Base-by-base conservation (phyloP, 163 green algal species). In the Dunaliella salina region DNA sequence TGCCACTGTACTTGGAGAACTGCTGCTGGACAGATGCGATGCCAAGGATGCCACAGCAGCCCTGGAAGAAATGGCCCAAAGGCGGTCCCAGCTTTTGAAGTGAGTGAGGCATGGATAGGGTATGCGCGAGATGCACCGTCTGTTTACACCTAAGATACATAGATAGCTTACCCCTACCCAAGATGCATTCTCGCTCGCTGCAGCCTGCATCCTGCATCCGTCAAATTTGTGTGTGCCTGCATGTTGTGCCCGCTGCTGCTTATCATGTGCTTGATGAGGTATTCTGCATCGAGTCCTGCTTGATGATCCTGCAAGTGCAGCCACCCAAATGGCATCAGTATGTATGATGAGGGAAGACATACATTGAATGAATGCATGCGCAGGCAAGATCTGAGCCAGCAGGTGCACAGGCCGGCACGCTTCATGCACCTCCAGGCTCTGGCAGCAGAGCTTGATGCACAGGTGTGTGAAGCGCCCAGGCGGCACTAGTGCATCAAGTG, bases 401-500 rank as follows among this genome's bases (percentile, higher is more conserved):
- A 93, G 88, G 88, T 95, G 86, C 88, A 95, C 83, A 85, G 92
- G 22, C 90, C 93, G 12, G 89, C 89, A 0, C 87, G 90, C 29
- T 89, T 91, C 86, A 88, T 95, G 85, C 87, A 91, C 32, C 88
- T 95, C 20, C 87, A 88, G 26, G 78, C 87, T 18, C 82, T 92
- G 46, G 94, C 94, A 5, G 89, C 85, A 22, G 93, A 93, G 87
- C 87, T 96, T 83, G 90, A 95, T 83, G 87, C 85, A 18, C 88
- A 83, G 80, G 80, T 83, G 33, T 82, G 78, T 34, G 1, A 33
- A 26, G 26, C 26, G 30, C n/a, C 1, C 78, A 40, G 18, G 78
- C 18, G 15, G 29, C 18, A 33, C n/a, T 82, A 18, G n/a, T 26
- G 13, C 15, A 40, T 33, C n/a, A 4, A 82, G 26, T 30, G 78